These are phyloP conservation scores for Alternaria atra DNA, from an alignment of 2,329 filamentous ascomycete genomes.

Conservation along the genomic window DNA sequence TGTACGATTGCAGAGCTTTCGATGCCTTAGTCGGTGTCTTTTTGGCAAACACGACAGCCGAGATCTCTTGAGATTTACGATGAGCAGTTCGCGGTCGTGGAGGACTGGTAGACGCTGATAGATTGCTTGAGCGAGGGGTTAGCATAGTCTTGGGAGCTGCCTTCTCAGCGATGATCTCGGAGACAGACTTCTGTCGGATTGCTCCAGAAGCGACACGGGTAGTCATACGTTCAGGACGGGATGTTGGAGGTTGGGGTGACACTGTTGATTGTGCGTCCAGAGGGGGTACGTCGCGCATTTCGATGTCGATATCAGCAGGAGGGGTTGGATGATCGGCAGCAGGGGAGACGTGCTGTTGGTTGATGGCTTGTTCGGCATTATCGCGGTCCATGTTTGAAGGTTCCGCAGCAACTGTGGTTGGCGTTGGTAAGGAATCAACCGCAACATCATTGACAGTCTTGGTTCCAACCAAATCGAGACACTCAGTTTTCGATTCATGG, in stretches of 20 bases:
- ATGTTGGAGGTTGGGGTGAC: conserved; percentile 36
- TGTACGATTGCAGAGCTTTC: conserved; percentile 45
- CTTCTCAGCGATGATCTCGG: conserved; percentile 73
- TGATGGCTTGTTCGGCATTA: conserved; percentile 23
- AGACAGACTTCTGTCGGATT: conserved; percentile 75
- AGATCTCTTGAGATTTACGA: conserved; percentile 68
- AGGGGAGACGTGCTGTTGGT: conserved; percentile 18
- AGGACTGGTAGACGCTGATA: conserved; percentile 38
- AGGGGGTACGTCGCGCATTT: conserved; percentile 42
- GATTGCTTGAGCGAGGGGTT: conserved; percentile 43
- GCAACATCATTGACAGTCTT: conserved; percentile 29
- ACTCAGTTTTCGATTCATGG: conserved; percentile 15
- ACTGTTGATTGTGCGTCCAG: conserved; percentile 12
- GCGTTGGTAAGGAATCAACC: conserved; percentile 48
- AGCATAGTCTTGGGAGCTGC: conserved; percentile 58
- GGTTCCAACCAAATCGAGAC: conserved; percentile 16
- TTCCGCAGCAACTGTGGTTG: conserved; percentile 47
- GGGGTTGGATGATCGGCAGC: conserved; percentile 46
- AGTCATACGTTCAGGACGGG: conserved; percentile 65
- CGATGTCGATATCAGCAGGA: conserved; percentile 46
- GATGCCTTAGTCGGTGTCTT: conserved; percentile 51
- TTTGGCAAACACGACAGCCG: conserved; percentile 81
- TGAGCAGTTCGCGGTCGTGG: conserved; percentile 32
- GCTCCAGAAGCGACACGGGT: conserved; percentile 75
- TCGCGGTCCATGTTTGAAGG: conserved; percentile 37